Evolutionary conservation across 148 eudicot genomes (phyloP), one percentile per base, ranked within the genome.

Genomic region (Agrostemma githago): DNA sequence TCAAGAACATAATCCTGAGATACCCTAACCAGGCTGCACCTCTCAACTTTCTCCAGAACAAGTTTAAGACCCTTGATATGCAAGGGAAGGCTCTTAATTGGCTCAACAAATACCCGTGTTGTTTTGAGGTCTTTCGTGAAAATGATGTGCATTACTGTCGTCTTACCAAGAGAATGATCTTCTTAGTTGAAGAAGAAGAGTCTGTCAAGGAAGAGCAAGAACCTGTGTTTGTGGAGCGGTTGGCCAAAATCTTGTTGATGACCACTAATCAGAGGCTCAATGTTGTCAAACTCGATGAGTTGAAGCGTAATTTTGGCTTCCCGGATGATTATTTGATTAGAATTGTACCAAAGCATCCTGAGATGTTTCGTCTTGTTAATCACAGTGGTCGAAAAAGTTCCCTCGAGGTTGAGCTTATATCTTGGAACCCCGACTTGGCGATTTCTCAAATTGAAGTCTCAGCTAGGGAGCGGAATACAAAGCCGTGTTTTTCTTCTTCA

Each of bases 101-200:
- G 98, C 83, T 94, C 38, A 94, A 88, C 72, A 94, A 94, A 74
- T 91, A 94, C 78, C 96, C 98, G n/a, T 91, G 97, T 79, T 95
- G 96, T 87, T 95, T 88, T 74, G 96, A 94, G 75, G 85, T 89
- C 10, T 87, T 85, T 68, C 79, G 78, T 2, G 84, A 88, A 72
- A 71, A 83, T n/a, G 87, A 86, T 48, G 81, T 83, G 71, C 78
- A 78, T 43, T 85, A 82, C 70, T 91, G 93, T 74, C 84, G 78
- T 62, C 82, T 92, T 62, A 94, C 97, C 7, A 94, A 94, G 77
- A 72, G 83, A 70, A 88, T 94, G 97, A 84, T 85, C 84, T 81
- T 68, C 79, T 70, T 91, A 48, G 92, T 92, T 6, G 92, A 90
- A 75, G 97, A 90, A 83, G 98, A 94, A 78, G 90, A 94, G 63